A percentile compares a stretch with the other conserved stretches of the same genome.
Evolutionary conservation across 805 yeast genomes (phyloP).

Genomic region (Zygotorulaspora sp.): DNA sequence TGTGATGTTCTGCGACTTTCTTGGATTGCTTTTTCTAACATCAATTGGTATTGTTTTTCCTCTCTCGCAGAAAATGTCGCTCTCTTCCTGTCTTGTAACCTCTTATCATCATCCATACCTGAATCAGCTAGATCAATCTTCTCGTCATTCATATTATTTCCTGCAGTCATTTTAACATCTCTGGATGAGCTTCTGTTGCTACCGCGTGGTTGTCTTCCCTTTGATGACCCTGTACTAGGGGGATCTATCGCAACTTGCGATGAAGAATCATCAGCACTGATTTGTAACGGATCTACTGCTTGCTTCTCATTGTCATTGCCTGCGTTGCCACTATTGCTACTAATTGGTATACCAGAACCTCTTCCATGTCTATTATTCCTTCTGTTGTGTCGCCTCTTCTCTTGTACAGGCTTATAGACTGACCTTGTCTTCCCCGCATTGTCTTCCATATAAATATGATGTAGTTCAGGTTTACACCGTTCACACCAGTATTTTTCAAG

Average conservation of each 20-base stretch:
- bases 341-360: conserved; percentile 1
- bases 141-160: conserved; percentile 5
- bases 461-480: conserved; percentile 79
- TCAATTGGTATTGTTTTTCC: conserved; percentile 42
- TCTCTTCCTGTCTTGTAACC: conserved; percentile 34
- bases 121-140: conserved; percentile 3
- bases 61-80: conserved; percentile 40
- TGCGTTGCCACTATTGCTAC: background rate
- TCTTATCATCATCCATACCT: conserved; percentile 23
- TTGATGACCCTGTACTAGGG: conserved; percentile 5
- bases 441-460: conserved; percentile 36
- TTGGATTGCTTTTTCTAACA: conserved; percentile 40
- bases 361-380: conserved; percentile 14
- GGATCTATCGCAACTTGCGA: background rate
- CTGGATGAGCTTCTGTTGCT: conserved; percentile 1
- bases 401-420: conserved; percentile 40
- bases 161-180: conserved; percentile 1
- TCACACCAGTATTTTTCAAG: conserved; percentile 98
- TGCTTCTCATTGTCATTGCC: background rate
- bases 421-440: conserved; percentile 27
- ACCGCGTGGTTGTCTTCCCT: conserved; percentile 7
- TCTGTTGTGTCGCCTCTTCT: conserved; percentile 32
- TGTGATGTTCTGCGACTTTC: conserved; percentile 39
- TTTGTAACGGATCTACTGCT: background rate
- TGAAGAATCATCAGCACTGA: background rate